Evolutionary conservation across 73 alveolate species (phyloP).

Genomic region (Effrenium voratum): DNA sequence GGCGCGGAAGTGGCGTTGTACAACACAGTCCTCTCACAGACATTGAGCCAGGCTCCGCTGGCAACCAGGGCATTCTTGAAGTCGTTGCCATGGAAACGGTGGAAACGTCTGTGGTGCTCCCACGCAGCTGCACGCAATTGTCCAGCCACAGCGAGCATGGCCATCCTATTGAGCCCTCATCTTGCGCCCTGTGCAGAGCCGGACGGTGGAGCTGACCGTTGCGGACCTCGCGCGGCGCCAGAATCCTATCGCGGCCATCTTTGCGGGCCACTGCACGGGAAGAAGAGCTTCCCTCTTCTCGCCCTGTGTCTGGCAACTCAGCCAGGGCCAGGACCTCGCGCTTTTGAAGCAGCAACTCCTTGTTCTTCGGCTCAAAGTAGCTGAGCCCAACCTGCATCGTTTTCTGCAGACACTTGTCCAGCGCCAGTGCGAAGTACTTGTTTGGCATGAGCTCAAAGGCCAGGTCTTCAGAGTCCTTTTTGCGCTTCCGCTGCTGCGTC

Average conservation of each 20-base stretch:
- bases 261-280: neutral
- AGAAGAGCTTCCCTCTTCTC: neutral
- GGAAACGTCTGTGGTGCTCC: neutral
- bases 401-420: neutral
- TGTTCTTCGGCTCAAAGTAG: neutral
- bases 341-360: neutral
- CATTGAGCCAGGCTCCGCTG: neutral
- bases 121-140: neutral
- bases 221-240: neutral
- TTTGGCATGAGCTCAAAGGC: neutral
- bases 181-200: neutral
- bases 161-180: neutral
- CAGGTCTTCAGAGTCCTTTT: neutral
- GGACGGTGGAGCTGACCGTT: neutral
- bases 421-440: neutral
- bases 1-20: neutral
- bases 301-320: neutral
- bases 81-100: slow-evolving; percentile 5
- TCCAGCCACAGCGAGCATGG: neutral
- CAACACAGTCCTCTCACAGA: neutral
- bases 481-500: neutral
- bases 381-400: neutral
- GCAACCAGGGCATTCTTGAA: neutral
- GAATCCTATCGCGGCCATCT: neutral
- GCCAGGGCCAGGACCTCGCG: neutral